These are phyloP conservation scores for Xylaria intraflava DNA, from an alignment of 495 filamentous ascomycete species.

Conservation along the genomic window DNA sequence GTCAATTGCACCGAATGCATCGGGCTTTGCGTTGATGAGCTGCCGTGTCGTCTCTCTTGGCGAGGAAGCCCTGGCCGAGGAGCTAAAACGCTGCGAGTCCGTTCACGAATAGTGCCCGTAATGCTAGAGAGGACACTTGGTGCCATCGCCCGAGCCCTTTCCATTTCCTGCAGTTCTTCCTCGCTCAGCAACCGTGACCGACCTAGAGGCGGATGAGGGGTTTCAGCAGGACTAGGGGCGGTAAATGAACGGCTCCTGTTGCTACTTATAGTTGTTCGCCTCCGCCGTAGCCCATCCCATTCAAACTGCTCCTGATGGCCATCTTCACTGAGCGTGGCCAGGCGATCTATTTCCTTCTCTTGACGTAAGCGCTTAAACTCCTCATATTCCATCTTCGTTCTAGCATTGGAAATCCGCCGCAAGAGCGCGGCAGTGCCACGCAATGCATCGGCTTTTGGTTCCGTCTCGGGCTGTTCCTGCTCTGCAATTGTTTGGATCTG, in stretches of 20 bases:
- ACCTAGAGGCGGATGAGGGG: slow-evolving; percentile 74
- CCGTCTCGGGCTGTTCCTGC: slow-evolving; percentile 87
- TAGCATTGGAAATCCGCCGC: slow-evolving; percentile 67
- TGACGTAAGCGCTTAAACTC: slow-evolving; percentile 75
- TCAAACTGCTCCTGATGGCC: slow-evolving; percentile 52
- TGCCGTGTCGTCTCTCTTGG: slow-evolving; percentile 20
- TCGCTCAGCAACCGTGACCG: slow-evolving; percentile 78
- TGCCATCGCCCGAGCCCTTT: slow-evolving; percentile 41
- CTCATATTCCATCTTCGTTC: slow-evolving; percentile 71
- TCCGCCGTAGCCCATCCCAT: slow-evolving; percentile 87
- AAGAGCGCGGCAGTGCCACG: slow-evolving; percentile 87
- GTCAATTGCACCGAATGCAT: slow-evolving; percentile 56
- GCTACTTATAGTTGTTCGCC: slow-evolving; percentile 63
- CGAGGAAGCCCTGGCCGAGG: slow-evolving; percentile 35
- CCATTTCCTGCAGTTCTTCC: slow-evolving; percentile 48
- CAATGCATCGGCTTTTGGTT: slow-evolving; percentile 95
- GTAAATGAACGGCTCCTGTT: slow-evolving; percentile 30
- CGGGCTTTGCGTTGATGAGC: slow-evolving; percentile 34
- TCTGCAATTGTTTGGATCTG: slow-evolving; percentile 92
- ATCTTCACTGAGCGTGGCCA: slow-evolving; percentile 69
- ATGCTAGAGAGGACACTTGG: slow-evolving; percentile 50
- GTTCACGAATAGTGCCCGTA: slow-evolving; percentile 53
- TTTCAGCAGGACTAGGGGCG: slow-evolving; percentile 30
- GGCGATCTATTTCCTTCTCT: slow-evolving; percentile 62
- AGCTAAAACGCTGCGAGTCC: slow-evolving; percentile 45